Percentiles rank a stretch among this genome's conserved stretches.
Evolutionary conservation across 352 stramenopile species (phyloP).

Genomic region (Nothophytophthora sp.): DNA sequence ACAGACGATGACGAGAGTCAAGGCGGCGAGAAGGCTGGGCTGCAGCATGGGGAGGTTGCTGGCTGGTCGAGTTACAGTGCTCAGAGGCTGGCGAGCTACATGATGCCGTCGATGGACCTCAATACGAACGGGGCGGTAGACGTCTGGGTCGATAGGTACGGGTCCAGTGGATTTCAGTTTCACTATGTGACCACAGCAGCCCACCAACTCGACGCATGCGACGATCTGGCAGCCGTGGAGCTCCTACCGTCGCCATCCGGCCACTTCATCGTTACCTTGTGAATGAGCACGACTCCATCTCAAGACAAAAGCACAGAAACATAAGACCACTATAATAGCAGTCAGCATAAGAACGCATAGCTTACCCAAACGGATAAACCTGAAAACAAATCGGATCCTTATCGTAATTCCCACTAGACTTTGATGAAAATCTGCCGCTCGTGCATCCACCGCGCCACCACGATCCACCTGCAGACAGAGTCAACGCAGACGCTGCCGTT

Average conservation of each 20-base stretch:
- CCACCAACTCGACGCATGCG: neutral
- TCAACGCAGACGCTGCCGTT: neutral
- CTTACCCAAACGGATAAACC: too few relatives aligned
- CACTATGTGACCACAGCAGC: conserved; percentile 14
- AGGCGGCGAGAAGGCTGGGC: neutral
- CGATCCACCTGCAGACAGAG: conserved; percentile 18
- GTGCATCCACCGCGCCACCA: conserved; percentile 31
- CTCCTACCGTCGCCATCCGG: conserved; percentile 3
- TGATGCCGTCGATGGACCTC: conserved; percentile 27
- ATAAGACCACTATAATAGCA: too few relatives aligned
- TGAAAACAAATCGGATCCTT: neutral
- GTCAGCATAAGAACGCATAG: neutral
- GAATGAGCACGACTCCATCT: too few relatives aligned
- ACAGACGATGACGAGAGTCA: neutral
- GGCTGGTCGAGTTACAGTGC: conserved; percentile 5
- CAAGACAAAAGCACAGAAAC: too few relatives aligned
- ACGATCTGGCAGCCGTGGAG: conserved; percentile 1
- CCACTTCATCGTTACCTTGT: too few relatives aligned
- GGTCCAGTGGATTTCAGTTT: conserved; percentile 16
- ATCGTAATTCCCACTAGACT: conserved; percentile 4
- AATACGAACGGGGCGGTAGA: conserved; percentile 8
- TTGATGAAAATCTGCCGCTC: conserved; percentile 17
- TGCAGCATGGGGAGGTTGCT: too few relatives aligned
- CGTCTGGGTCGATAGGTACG: conserved; percentile 29
- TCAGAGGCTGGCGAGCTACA: conserved; percentile 17